Evolutionary conservation across 495 filamentous ascomycete species (phyloP).

Genomic region (Aspergillus incahuasiensis): DNA sequence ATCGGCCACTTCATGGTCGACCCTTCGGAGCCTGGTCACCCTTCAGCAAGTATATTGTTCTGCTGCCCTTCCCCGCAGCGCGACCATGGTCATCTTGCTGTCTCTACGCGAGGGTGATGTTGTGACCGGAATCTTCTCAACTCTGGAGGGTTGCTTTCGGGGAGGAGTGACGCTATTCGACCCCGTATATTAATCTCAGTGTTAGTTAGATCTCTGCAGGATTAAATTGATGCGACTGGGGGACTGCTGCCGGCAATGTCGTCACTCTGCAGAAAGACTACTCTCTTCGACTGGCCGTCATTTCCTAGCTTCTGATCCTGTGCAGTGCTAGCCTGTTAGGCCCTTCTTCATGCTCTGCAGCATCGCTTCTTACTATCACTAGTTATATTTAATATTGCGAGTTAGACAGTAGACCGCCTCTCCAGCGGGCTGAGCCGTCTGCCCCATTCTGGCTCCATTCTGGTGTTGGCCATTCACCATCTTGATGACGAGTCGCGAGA

Average conservation of each 20-base stretch:
- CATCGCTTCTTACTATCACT: not conserved
- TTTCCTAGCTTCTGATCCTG: not conserved
- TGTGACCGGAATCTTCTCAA: not conserved
- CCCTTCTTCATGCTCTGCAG: not conserved
- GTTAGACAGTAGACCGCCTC: conserved; percentile 2
- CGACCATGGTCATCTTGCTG: not conserved
- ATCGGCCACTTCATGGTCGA: not conserved
- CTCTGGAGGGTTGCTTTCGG: not conserved
- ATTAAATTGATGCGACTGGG: conserved; percentile 3
- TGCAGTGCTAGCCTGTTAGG: not conserved
- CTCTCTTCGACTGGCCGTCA: not conserved
- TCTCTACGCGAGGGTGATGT: not conserved
- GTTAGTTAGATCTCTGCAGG: not conserved
- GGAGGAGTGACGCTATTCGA: conserved; percentile 1
- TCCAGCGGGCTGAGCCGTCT: conserved; percentile 9
- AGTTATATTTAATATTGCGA: not conserved
- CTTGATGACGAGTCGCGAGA: conserved; percentile 2
- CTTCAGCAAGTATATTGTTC: not conserved
- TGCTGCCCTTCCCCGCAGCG: not conserved
- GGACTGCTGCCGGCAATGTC: not conserved
- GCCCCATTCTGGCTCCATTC: not conserved
- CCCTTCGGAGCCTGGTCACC: not conserved
- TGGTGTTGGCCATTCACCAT: not conserved
- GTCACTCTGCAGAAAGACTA: conserved; percentile 1
- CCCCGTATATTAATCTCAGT: not conserved